Evolutionary conservation across 805 yeast genomes (phyloP).

Genomic region (Jamesozyma jinghongensis): DNA sequence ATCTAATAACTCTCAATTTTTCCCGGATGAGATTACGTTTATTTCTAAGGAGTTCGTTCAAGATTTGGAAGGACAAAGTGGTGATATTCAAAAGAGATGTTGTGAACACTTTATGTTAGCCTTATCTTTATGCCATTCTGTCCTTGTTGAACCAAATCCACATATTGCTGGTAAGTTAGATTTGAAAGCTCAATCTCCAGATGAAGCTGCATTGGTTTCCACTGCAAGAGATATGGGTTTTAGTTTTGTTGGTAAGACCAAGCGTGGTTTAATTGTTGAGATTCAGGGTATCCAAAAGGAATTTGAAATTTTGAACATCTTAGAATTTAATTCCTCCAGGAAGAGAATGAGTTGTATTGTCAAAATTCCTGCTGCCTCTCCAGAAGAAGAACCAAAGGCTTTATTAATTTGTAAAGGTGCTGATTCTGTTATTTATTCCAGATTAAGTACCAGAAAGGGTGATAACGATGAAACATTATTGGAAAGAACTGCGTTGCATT

Average conservation of each 20-base stretch:
- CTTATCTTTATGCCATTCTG: constrained; percentile 72
- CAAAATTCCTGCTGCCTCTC: constrained; percentile 46
- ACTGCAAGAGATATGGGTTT: constrained; percentile 76
- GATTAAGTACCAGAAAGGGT: constrained; percentile 37
- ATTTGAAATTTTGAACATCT: constrained; percentile 57
- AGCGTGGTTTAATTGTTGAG: constrained; percentile 55
- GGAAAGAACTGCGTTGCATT: constrained; percentile 57
- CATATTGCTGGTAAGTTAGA: constrained; percentile 46
- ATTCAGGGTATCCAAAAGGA: constrained; percentile 65
- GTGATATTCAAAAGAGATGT: constrained; percentile 41
- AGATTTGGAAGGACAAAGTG: constrained; percentile 46
- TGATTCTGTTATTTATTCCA: constrained; percentile 65
- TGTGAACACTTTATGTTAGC: constrained; percentile 71
- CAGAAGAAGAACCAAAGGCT: constrained; percentile 46
- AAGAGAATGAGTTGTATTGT: constrained; percentile 81
- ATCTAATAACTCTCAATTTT: constrained; percentile 33
- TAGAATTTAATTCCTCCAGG: constrained; percentile 77
- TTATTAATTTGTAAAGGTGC: constrained; percentile 77
- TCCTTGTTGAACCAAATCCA: constrained; percentile 58
- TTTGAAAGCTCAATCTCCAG: constrained; percentile 75
- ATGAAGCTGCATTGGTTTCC: constrained; percentile 77
- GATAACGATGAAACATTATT: constrained; percentile 41
- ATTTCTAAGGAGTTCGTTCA: constrained; percentile 55
- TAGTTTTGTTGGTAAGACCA: constrained; percentile 55
- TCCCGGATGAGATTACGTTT: constrained; percentile 59